phyloP scores from a whole-genome alignment of 208 protist genomes.

The Trypanosoma mega region DNA sequence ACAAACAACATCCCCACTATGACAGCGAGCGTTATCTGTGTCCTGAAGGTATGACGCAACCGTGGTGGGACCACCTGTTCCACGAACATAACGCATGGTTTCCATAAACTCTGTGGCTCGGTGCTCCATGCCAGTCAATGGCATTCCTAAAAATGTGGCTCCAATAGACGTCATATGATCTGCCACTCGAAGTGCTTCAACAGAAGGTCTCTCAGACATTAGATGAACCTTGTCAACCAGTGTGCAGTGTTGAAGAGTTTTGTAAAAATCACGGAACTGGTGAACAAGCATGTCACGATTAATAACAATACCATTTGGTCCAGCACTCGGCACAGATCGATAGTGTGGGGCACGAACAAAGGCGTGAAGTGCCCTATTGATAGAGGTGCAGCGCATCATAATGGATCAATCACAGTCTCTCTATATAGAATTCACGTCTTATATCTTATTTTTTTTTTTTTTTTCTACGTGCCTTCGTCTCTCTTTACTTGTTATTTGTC shows the following conservation, averaged over 20 bases:
- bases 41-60: slow-evolving; percentile 75
- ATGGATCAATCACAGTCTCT: not conserved
- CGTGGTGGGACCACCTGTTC: slow-evolving; percentile 74
- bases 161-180: slow-evolving; percentile 82
- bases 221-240: slow-evolving; percentile 91
- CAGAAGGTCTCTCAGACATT: slow-evolving; percentile 72
- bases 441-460: no score
- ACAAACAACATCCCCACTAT: slow-evolving; percentile 88
- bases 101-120: slow-evolving; percentile 86
- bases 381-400: slow-evolving; percentile 26
- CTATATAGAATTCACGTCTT: no score
- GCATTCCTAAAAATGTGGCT: slow-evolving; percentile 81
- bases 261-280: slow-evolving; percentile 91
- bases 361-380: slow-evolving; percentile 58
- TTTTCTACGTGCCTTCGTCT: not conserved
- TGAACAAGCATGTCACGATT: slow-evolving; percentile 88
- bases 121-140: slow-evolving; percentile 81
- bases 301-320: slow-evolving; percentile 80
- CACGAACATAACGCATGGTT: slow-evolving; percentile 86
- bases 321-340: slow-evolving; percentile 75
- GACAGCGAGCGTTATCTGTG: slow-evolving; percentile 78
- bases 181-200: slow-evolving; percentile 77
- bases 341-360: slow-evolving; percentile 88
- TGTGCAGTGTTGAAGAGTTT: slow-evolving; percentile 79
- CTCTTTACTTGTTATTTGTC: not conserved